Evolutionary conservation across 2,329 filamentous ascomycete genomes (phyloP), one percentile per base, ranked within the genome.

Genomic region (Neocatenulostroma microsporum): DNA sequence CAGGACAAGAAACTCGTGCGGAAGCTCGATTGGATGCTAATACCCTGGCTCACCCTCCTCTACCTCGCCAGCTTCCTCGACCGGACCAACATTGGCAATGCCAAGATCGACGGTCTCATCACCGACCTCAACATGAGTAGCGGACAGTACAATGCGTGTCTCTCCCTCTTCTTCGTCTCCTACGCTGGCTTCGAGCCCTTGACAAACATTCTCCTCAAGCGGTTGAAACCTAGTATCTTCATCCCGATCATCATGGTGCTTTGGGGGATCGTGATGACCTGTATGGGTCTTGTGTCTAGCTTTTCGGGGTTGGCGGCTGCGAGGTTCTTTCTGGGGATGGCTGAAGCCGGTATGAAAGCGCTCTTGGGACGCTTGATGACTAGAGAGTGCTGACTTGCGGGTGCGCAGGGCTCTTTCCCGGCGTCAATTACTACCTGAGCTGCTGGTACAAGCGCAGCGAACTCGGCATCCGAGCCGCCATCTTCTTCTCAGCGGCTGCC

Each of bases 1-100:
- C 39, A 82, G 78, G 78, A 82, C 47, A 71, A 70, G 42, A 73
- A 71, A 49, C 62, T 82, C 2, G 52, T 82, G 8, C 69, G 76
- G 54, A 81, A 74, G 54, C 64, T 82, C 14, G 78, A 82, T 50
- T 48, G 71, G 15, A 66, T 67, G 36, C 62, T 81, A 2, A 78
- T 81, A 28, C 78, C 77, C 24, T 80, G 76, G 69, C 73, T 85
- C 10, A 80, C 76, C 40, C 66, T 85, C 31, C 69, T 87, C 21
- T 87, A 87, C 51, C 69, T 88, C 2, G 70, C 85, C 35, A 81
- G 79, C 42, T 87, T 86, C 57, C 70, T 87, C 17, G 28, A 78
- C 82, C 53, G 70, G 53, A 9, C 42, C n/a, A 41, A 41, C 35
- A 38, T 41, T 18, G 41, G 42, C 5, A 45, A 45, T 18, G 42